phyloP scores from a whole-genome alignment of 495 filamentous ascomycete species.

The Lepidopterella palustris region DNA sequence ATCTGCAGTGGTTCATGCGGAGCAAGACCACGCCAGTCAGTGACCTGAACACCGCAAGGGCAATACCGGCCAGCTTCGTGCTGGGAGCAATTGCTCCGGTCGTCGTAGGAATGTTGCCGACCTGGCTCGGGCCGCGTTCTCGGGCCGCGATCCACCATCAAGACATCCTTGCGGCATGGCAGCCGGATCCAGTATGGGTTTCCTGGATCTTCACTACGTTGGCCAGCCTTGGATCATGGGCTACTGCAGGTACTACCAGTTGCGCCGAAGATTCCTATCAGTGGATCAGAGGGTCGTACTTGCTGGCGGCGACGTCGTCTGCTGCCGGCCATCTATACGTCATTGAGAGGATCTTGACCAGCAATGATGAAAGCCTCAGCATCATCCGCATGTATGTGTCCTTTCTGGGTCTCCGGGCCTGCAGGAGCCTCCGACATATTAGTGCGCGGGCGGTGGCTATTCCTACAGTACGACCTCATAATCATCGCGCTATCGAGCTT shows the following conservation, averaged over 20 bases:
- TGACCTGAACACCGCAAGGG: neutral
- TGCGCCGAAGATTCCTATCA: neutral
- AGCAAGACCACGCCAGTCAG: neutral
- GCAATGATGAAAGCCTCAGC: neutral
- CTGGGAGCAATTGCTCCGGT: conserved; percentile 25
- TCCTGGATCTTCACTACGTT: neutral
- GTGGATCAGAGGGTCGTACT: neutral
- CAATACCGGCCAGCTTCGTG: conserved; percentile 22
- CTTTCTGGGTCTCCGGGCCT: neutral
- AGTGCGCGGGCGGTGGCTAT: neutral
- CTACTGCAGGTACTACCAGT: neutral
- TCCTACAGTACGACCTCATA: neutral
- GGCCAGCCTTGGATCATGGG: neutral
- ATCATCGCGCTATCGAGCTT: neutral
- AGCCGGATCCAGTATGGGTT: conserved; percentile 25
- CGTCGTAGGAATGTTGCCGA: conserved; percentile 24
- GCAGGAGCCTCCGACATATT: neutral
- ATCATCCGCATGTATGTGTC: neutral
- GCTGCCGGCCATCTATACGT: neutral
- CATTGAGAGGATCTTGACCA: neutral
- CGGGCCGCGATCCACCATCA: conserved; percentile 22
- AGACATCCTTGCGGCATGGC: conserved; percentile 22
- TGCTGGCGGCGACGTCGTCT: neutral
- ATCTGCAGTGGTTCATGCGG: neutral
- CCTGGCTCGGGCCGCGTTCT: conserved; percentile 26